Evolutionary conservation across 148 eudicot species (phyloP).

Genomic region (Polygonum maritimum): DNA sequence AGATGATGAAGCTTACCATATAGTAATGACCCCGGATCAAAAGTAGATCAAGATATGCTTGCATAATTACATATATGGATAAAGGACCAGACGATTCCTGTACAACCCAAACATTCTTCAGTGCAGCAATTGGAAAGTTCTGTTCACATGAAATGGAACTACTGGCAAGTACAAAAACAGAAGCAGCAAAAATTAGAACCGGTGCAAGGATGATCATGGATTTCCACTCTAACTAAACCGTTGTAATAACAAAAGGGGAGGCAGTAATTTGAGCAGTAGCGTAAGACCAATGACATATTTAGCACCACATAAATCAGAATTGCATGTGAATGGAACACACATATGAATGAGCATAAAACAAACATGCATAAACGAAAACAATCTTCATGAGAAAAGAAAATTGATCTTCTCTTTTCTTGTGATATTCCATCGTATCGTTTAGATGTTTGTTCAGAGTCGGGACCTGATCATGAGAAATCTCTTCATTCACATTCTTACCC

Average conservation of each 20-base stretch:
- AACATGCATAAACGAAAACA: background rate
- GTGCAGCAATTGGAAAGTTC: slow-evolving; percentile 65
- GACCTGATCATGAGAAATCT: background rate
- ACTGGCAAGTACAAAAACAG: background rate
- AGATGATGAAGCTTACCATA: background rate
- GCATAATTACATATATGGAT: background rate
- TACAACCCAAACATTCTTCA: slow-evolving; percentile 57
- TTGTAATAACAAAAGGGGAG: background rate
- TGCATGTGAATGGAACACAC: background rate
- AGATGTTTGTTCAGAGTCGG: background rate
- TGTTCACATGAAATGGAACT: slow-evolving; percentile 47
- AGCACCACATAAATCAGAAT: background rate
- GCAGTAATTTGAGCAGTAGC: background rate
- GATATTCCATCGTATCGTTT: slow-evolving; percentile 39
- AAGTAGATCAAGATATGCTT: background rate
- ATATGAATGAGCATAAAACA: no score
- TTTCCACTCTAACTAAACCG: background rate
- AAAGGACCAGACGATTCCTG: slow-evolving; percentile 26
- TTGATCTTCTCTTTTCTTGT: slow-evolving; percentile 50
- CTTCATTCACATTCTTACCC: background rate
- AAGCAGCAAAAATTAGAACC: background rate
- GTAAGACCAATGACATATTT: background rate
- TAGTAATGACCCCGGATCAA: background rate
- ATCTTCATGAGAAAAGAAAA: slow-evolving; percentile 7
- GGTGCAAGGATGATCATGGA: background rate